Percentiles rank a stretch among this genome's conserved stretches.
Conservation (phyloP, 805 yeast species). For the Metschnikowia matae region DNA sequence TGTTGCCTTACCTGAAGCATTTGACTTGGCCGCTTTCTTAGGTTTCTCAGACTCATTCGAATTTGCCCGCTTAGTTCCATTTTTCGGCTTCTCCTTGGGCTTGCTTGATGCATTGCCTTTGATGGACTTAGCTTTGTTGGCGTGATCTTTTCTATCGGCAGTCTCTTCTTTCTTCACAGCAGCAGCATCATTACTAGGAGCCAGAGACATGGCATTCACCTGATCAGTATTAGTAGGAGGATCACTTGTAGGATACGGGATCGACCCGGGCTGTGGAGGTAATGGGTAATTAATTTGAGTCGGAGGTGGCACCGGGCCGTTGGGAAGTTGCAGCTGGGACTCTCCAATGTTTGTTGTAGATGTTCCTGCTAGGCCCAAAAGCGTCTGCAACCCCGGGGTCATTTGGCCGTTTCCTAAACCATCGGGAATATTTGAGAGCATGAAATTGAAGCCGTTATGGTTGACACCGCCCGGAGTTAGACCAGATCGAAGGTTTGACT, state of each 20-base stretch:
- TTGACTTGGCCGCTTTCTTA: slow-evolving; percentile 10
- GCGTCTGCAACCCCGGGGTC: slow-evolving; percentile 45
- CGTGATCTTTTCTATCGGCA: neutral
- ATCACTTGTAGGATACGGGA: neutral
- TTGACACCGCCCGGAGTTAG: slow-evolving; percentile 53
- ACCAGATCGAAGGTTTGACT: slow-evolving; percentile 66
- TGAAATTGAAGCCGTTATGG: slow-evolving; percentile 31
- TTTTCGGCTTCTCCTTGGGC: slow-evolving; percentile 1
- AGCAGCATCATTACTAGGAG: neutral
- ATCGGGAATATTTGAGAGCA: slow-evolving; percentile 35
- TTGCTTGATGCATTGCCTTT: neutral
- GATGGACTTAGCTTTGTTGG: neutral
- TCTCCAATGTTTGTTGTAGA: neutral
- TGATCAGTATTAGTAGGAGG: neutral
- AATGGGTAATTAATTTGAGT: neutral
- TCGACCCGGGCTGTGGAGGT: neutral
- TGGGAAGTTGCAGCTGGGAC: neutral
- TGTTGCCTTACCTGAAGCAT: slow-evolving; percentile 6
- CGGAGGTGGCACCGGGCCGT: neutral
- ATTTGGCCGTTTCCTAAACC: slow-evolving; percentile 40
- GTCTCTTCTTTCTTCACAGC: neutral
- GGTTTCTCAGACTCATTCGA: slow-evolving; percentile 7
- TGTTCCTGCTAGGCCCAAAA: slow-evolving; percentile 29
- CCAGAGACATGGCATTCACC: neutral
- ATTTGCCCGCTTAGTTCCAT: slow-evolving; percentile 5